Percentiles rank a stretch among this genome's conserved stretches.
Evolutionary conservation across 345 rosid genomes (phyloP).

Genomic region (Camelina laxa): DNA sequence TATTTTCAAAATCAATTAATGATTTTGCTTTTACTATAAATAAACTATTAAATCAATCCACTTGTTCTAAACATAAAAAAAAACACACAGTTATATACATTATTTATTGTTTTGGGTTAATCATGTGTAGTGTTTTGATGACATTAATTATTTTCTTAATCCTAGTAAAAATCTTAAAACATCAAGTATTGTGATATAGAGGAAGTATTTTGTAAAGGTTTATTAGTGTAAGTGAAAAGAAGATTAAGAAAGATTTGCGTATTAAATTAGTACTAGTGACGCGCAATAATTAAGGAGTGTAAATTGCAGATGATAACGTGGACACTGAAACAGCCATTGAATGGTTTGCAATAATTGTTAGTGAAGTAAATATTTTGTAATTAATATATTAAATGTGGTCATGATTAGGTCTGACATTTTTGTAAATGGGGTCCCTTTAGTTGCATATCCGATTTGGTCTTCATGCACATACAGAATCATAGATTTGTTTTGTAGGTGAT

Average conservation of each 20-base stretch:
- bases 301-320: conserved; percentile 38
- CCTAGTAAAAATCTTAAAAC: too few relatives aligned
- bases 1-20: too few relatives aligned
- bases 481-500: conserved; percentile 21
- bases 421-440: conserved; percentile 25
- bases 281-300: conserved; percentile 17
- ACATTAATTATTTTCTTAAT: too few relatives aligned
- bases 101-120: too few relatives aligned
- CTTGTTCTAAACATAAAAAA: too few relatives aligned
- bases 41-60: too few relatives aligned
- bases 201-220: not conserved
- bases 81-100: too few relatives aligned
- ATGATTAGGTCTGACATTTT: conserved; percentile 41
- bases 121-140: too few relatives aligned
- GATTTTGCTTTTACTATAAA: too few relatives aligned
- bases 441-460: conserved; percentile 20
- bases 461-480: not conserved
- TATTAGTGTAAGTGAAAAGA: conserved; percentile 16
- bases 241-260: conserved; percentile 20
- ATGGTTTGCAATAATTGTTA: conserved; percentile 34
- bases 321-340: conserved; percentile 6
- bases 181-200: too few relatives aligned
- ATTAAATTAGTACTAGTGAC: not conserved
- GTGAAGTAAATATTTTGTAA: conserved; percentile 35
- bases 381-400: conserved; percentile 36